Evolutionary conservation across 306 rosid genomes (phyloP), one percentile per base, ranked within the genome.

Genomic region (Datisca glomerata): DNA sequence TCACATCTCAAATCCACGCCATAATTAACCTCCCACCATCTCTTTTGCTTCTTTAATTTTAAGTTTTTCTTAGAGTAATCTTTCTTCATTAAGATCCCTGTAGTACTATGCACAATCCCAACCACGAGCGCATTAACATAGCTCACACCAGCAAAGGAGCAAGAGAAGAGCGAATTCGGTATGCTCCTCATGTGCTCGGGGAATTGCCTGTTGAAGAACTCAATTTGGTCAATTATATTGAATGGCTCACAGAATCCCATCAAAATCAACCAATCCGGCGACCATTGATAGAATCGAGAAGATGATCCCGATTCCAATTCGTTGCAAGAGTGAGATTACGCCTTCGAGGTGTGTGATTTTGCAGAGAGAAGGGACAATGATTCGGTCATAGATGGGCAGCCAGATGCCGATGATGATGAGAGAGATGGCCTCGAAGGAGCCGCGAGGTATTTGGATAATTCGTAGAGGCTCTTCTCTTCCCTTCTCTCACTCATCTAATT

Each of bases 371-470:
- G 82, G 94, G 12, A 73, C 80, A 7, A 87, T 2, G 47, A 69
- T 0, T 0, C 48, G 45, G 56, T 76, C 85, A 37, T 74, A 79
- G 52, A 79, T 10, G 3, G 94, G 93, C 2, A 82, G 44, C 70
- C 76, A 79, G 0, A 76, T 0, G 2, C 43, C 72, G 13, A 75
- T 18, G 22, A 84, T 67, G n/a, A 72, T 23, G 6, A 60, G 7
- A 8, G 91, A 68, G 21, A 82, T 61, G 36, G 79, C 79, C 3
- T 8, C 15, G 1, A 82, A 1, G 10, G 93, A 79, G 14, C 79
- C 93, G 0, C 85, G 61, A 12, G 94, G 94, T 45, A 86, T 56
- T 55, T 79, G 59, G 45, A 87, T n/a, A n/a, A n/a, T n/a, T n/a
- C n/a, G n/a, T n/a, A n/a, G n/a, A n/a, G n/a, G n/a, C n/a, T n/a